Evolutionary conservation across 1,284 basidiomycete species (phyloP).

Genomic region (Cutaneotrichosporon cavernicola): DNA sequence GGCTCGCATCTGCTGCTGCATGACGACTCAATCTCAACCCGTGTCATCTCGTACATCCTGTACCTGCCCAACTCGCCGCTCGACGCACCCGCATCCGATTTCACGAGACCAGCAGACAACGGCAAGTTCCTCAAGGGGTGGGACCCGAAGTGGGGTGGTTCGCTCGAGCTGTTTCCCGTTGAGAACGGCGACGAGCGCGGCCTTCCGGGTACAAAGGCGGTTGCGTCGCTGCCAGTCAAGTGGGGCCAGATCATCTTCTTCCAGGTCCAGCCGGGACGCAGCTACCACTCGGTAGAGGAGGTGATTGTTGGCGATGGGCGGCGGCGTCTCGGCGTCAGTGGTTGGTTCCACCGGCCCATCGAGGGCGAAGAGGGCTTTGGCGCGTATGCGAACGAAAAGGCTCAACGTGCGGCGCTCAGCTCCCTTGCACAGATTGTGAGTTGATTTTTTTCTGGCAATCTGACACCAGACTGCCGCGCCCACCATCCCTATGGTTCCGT

Average conservation of each 20-base stretch:
- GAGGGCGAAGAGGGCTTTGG: constrained; percentile 86
- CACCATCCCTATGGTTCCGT: constrained; percentile 53
- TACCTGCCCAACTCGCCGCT: constrained; percentile 88
- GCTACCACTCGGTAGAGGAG: constrained; percentile 97
- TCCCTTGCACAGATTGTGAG: constrained; percentile 53
- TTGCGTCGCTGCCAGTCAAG: constrained; percentile 54
- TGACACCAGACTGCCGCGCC: constrained; percentile 61
- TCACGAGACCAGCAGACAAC: constrained; percentile 33
- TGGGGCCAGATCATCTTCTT: constrained; percentile 99
- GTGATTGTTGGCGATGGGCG: constrained; percentile 78
- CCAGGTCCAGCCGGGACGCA: constrained; percentile 70
- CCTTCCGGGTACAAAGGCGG: constrained; percentile 45
- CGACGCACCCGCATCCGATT: constrained; percentile 49
- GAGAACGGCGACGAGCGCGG: constrained; percentile 51
- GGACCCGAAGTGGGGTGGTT: constrained; percentile 85
- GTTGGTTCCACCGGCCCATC: constrained; percentile 94
- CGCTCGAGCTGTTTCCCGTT: constrained; percentile 88
- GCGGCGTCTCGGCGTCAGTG: constrained; percentile 81
- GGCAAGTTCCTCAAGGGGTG: constrained; percentile 57
- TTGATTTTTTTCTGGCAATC: not conserved
- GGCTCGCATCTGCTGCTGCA: constrained; percentile 91
- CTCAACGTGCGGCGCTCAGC: constrained; percentile 64
- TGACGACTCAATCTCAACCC: constrained; percentile 96
- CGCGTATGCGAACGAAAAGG: constrained; percentile 62
- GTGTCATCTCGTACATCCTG: constrained; percentile 93